Base-by-base conservation (phyloP, 768 basidiomycete genomes). In the Cubamyces lactineus region DNA sequence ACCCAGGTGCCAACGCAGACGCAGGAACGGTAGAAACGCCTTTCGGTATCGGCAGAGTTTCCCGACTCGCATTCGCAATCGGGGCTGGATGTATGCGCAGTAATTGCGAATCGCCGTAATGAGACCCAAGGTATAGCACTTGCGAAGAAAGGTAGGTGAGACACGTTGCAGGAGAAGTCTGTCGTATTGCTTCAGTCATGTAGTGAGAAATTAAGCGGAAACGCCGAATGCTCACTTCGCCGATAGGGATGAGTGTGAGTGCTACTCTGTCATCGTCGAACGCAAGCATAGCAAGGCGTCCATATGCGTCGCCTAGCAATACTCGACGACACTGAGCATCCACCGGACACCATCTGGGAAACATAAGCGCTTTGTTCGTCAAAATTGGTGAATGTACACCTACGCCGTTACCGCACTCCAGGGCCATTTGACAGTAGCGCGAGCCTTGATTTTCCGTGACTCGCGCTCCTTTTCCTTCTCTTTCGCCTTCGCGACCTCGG, bases 101-200 rank as follows among this genome's bases (percentile, higher is more conserved):
- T 11, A 96, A 74, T 65, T 94, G 91, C 1, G 92, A 89, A 71
- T 95, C 87, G 17, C 92, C 92, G 16, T 83, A 77, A 66, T 93
- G 89, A 6, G 94, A 95, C 17, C 93, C 91, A 21, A 94, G 77
- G 69, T 87, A 96, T 8, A 94, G 64, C 9, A 83, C 74, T 71
- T 91, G 87, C 49, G 84, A 81, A 5, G 85, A 79, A 13, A 97
- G 79, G 67, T 93, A 88, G 0, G 89, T 85, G 61, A 96, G 69
- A 12, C 86, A 82, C 11, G 80, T 89, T 0, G 92, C 78, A 11
- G 92, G 80, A 1, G 93, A 91, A 30, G 83, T 82, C 91, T 93
- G 55, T 21, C 59, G 45, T 43, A 4, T 17, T 3, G 34, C 16
- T 51, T 70, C 34, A 62, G 16, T 53, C 47, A n/a, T 48, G 13